These are phyloP conservation scores for Alternaria atra DNA, from an alignment of 2,329 filamentous ascomycete species.

Conservation along the genomic window DNA sequence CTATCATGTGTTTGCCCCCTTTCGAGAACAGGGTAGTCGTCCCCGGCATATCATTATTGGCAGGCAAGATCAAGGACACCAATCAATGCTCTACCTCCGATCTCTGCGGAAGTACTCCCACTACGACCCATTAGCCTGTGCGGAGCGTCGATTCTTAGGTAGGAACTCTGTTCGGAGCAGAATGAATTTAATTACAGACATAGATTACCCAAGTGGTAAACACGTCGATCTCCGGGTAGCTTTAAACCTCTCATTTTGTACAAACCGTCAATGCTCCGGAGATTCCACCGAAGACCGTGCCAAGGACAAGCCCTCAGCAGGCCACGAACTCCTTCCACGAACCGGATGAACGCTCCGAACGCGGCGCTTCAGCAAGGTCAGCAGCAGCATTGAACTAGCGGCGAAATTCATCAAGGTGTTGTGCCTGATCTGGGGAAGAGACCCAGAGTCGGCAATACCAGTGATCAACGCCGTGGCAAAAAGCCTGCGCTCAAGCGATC, in stretches of 20 bases:
- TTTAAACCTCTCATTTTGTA: background rate
- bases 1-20: background rate
- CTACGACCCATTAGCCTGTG: background rate
- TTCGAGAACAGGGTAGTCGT: background rate
- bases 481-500: background rate
- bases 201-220: background rate
- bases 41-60: background rate
- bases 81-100: background rate
- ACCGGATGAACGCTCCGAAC: background rate
- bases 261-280: background rate
- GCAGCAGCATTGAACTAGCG: background rate
- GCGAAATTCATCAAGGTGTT: background rate
- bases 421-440: background rate
- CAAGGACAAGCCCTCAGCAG: background rate
- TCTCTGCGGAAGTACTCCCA: background rate
- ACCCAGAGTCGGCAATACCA: background rate
- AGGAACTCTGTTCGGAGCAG: background rate
- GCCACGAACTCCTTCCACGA: background rate
- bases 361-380: background rate
- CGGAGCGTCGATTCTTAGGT: background rate
- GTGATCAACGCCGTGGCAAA: background rate
- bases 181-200: background rate
- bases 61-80: background rate
- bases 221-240: background rate
- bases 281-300: background rate